Evolutionary conservation across 257 asterid genomes (phyloP).

Genomic region (Jacaranda copaia): DNA sequence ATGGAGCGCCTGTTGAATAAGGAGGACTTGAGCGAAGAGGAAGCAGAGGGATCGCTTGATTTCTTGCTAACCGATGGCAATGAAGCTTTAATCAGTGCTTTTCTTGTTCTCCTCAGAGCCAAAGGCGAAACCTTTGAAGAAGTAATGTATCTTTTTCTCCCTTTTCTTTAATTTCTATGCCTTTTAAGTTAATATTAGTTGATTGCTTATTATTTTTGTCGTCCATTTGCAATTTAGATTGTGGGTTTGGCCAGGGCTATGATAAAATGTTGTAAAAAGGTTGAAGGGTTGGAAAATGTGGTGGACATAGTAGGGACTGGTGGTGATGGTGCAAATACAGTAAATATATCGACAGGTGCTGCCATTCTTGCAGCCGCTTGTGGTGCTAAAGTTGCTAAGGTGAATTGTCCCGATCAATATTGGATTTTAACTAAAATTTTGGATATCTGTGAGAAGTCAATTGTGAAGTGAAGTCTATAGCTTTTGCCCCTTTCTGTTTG

Average conservation of each 20-base stretch:
- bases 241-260: constrained; percentile 87
- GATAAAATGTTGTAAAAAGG: constrained; percentile 68
- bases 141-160: constrained; percentile 20
- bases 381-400: constrained; percentile 93
- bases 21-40: constrained; percentile 58
- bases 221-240: constrained; percentile 45
- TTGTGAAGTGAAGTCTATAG: neutral
- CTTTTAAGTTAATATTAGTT: neutral
- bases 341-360: constrained; percentile 87
- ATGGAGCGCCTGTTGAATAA: constrained; percentile 48
- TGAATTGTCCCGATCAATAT: neutral
- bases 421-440: neutral
- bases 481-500: neutral
- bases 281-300: constrained; percentile 64
- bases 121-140: constrained; percentile 63
- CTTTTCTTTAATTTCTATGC: neutral
- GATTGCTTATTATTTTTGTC: neutral
- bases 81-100: constrained; percentile 57
- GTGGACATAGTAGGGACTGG: constrained; percentile 95
- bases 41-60: constrained; percentile 59
- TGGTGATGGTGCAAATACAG: constrained; percentile 90
- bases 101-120: constrained; percentile 65
- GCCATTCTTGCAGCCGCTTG: constrained; percentile 92
- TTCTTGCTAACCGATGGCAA: constrained; percentile 51
- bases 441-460: neutral